A percentile compares a stretch with the other conserved stretches of the same genome.
Evolutionary conservation across 2,329 filamentous ascomycete genomes (phyloP).

Genomic region (Cordyceps farinosa): DNA sequence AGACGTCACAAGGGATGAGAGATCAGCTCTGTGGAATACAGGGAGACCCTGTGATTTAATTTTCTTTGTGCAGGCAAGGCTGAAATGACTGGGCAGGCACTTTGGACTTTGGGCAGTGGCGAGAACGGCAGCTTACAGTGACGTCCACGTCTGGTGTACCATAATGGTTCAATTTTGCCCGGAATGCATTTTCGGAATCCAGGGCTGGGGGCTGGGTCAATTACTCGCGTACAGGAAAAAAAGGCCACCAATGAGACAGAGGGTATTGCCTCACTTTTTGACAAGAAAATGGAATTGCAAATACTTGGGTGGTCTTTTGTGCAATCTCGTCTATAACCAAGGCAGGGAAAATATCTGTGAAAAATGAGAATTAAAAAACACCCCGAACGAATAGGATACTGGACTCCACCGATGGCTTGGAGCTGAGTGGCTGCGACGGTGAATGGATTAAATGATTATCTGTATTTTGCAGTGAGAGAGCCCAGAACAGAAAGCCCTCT

Average conservation of each 20-base stretch:
- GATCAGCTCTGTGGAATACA: not conserved
- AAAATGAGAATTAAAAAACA: no score
- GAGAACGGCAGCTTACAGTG: not conserved
- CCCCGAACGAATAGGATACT: no score
- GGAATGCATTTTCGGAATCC: not conserved
- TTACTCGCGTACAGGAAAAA: constrained; percentile 1
- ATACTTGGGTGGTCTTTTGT: not conserved
- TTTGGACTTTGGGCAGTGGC: not conserved
- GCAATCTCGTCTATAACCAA: not conserved
- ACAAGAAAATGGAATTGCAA: not conserved
- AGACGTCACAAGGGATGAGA: constrained; percentile 4
- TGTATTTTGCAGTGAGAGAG: no score
- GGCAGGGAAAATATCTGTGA: not conserved
- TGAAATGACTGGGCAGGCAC: not conserved
- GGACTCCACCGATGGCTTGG: constrained; percentile 9
- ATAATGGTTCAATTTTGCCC: not conserved
- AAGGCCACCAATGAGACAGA: constrained; percentile 7
- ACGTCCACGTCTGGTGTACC: not conserved
- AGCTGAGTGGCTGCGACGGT: constrained; percentile 1
- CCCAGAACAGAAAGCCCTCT: no score
- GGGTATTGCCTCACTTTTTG: not conserved
- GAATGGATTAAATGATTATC: not conserved
- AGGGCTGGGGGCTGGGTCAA: not conserved
- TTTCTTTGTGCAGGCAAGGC: not conserved
- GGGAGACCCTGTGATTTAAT: not conserved